Base-by-base conservation (phyloP, 2,329 filamentous ascomycete species). In the Pseudogymnoascus verrucosus region DNA sequence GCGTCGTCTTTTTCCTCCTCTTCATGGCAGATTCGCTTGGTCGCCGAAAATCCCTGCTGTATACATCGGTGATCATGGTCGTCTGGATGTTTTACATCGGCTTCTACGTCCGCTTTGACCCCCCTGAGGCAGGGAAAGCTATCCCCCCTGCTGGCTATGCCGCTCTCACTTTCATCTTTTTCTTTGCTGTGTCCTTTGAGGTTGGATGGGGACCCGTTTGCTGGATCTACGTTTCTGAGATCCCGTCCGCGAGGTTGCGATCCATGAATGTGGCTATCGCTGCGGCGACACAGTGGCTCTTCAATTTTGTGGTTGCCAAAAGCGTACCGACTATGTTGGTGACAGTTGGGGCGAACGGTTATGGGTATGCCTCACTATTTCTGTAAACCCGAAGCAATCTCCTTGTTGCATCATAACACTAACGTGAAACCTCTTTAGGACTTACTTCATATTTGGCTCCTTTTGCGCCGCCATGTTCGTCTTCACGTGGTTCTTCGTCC, bases 161-260 rank as follows among this genome's bases (percentile, higher is more conserved):
- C 19, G 86, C 87, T 7, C 82, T 90, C 2, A 81, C 87, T 16
- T 87, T 84, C 72, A 86, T 90, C 64, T 90, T 87, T 75, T 77
- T 90, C 19, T 90, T 88, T 74, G 88, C 87, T 0, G 82, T 80
- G 5, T 82, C 85, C 71, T 90, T 88, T 78, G 84, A 87, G 65
- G 82, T 84, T 54, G 82, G 83, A 10, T 89, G 87, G 87, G 87
- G 87, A 0, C 84, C 85, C 0, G 85, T 85, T 11, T 88, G 85
- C 74, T 90, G 87, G 86, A 85, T 89, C 70, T 85, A 89, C 70
- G 81, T 88, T 11, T 82, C 81, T 12, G 87, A 90, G 74, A 90
- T 90, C 64, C 85, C 86, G 0, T 84, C 84, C 4, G 84, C 84
- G 0, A 79, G 87, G 31, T 78, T 89, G 10, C 78, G 87, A 64